Evolutionary conservation across 2,329 filamentous ascomycete genomes (phyloP).

Genomic region (Byssoonygena ceratinophila): DNA sequence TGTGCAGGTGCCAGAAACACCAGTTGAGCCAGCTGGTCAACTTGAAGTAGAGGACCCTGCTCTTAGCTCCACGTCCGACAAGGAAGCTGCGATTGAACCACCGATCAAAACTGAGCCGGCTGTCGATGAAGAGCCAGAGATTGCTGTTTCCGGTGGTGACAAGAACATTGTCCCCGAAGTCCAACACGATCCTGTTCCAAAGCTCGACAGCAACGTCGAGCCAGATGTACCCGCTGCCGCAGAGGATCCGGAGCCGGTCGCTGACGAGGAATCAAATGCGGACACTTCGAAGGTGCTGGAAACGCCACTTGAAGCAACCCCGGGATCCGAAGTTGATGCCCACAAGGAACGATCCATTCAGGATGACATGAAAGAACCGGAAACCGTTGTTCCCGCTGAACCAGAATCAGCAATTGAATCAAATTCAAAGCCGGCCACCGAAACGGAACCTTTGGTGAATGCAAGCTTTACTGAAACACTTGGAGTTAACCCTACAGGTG

Average conservation of each 20-base stretch:
- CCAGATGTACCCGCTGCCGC: neutral
- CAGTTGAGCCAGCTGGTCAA: neutral
- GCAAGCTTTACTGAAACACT: neutral
- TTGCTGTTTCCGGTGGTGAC: neutral
- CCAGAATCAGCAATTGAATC: neutral
- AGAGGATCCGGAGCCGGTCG: neutral
- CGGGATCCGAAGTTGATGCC: neutral
- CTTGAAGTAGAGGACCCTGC: neutral
- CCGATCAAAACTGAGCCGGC: neutral
- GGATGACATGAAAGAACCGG: neutral
- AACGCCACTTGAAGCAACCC: neutral
- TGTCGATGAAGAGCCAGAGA: conserved; percentile 1
- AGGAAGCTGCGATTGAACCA: neutral
- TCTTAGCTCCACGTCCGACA: neutral
- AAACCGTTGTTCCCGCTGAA: neutral
- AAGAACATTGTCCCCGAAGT: neutral
- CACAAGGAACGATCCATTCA: neutral
- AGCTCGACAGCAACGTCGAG: neutral
- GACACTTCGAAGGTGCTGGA: neutral
- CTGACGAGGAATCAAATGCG: neutral
- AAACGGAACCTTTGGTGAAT: neutral
- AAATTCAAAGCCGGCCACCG: neutral
- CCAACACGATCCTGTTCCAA: neutral
- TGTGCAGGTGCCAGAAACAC: neutral
- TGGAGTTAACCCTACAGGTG: neutral